Evolutionary conservation across 73 alveolate genomes (phyloP).

Genomic region (Urostyla sp.): DNA sequence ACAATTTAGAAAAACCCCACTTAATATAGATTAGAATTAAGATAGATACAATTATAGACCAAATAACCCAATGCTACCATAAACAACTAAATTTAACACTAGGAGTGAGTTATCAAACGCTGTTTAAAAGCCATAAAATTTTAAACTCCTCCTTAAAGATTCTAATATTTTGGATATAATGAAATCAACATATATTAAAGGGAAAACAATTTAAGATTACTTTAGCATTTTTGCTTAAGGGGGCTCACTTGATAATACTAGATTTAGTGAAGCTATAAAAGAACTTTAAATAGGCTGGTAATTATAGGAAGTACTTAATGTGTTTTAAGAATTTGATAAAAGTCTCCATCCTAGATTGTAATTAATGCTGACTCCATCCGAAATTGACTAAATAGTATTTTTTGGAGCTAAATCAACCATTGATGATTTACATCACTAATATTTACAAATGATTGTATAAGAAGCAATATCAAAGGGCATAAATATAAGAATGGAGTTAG

Average conservation of each 20-base stretch:
- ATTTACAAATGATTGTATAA: slow-evolving; percentile 21
- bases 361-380: slow-evolving; percentile 8
- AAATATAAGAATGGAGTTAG: neutral
- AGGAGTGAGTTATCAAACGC: neutral
- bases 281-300: neutral
- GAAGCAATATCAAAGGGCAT: neutral
- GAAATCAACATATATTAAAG: slow-evolving; percentile 13
- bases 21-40: neutral
- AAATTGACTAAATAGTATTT: slow-evolving; percentile 31
- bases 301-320: neutral
- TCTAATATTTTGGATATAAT: slow-evolving; percentile 1
- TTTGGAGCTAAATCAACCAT: neutral
- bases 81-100: neutral
- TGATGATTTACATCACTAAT: neutral
- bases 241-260: neutral
- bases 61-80: slow-evolving; percentile 12
- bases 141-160: neutral
- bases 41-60: slow-evolving; percentile 4
- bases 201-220: slow-evolving; percentile 2
- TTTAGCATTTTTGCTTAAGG: slow-evolving; percentile 12
- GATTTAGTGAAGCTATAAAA: slow-evolving; percentile 5
- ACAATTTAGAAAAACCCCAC: neutral
- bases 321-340: neutral
- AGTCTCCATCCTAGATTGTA: neutral
- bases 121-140: neutral